Conservation (phyloP, 2,329 filamentous ascomycete genomes). For the Cadophora malorum region DNA sequence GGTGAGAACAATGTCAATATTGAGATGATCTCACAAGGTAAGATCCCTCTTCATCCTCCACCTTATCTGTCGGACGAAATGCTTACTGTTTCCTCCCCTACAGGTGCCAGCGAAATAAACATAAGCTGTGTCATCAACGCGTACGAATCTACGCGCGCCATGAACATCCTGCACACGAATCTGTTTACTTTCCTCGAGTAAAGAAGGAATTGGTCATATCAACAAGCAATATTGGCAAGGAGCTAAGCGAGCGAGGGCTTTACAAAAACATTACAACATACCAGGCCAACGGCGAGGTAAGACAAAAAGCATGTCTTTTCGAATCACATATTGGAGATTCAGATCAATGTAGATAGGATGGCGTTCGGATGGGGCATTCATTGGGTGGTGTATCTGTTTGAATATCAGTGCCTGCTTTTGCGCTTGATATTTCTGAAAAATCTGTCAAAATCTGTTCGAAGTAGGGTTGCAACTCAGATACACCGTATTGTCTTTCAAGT, state of each 20-base stretch:
- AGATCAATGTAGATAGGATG: not conserved
- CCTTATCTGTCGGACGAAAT: not conserved
- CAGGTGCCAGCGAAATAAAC: constrained; percentile 97
- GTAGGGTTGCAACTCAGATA: too few relatives aligned
- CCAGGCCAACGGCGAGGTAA: not conserved
- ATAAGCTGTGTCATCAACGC: constrained; percentile 98
- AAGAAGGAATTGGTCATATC: not conserved
- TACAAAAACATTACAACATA: not conserved
- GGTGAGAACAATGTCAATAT: constrained; percentile 96
- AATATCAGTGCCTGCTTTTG: not conserved
- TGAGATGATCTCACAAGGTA: constrained; percentile 99
- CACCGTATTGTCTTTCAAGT: too few relatives aligned
- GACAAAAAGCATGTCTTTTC: constrained; percentile 8
- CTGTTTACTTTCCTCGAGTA: constrained; percentile 91
- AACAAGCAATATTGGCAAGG: not conserved
- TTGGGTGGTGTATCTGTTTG: constrained; percentile 6
- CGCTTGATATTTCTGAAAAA: not conserved
- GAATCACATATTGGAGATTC: not conserved
- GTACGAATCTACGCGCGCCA: constrained; percentile 85
- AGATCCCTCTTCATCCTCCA: constrained; percentile 18
- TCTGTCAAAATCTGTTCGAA: too few relatives aligned
- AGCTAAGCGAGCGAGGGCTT: not conserved
- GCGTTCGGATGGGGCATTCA: constrained; percentile 1
- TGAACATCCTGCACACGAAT: constrained; percentile 96
- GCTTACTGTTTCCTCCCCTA: constrained; percentile 28